Conservation (phyloP, 768 basidiomycete genomes). For the Lactifluus volemus region DNA sequence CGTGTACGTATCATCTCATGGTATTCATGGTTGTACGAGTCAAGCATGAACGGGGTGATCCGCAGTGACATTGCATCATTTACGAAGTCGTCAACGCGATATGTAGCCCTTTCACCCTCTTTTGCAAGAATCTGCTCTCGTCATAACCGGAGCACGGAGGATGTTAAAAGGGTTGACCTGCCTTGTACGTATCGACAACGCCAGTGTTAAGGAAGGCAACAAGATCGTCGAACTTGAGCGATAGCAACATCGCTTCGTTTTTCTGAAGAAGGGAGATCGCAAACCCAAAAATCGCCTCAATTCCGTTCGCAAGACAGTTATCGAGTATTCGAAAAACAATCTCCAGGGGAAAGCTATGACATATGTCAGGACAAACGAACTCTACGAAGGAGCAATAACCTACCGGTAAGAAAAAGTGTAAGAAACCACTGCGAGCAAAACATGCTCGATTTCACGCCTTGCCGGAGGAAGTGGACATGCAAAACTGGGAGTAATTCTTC, state of each 20-base stretch:
- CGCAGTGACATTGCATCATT: slow-evolving; percentile 75
- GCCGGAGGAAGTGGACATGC: slow-evolving; percentile 86
- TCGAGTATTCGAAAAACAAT: slow-evolving; percentile 96
- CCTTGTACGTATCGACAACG: slow-evolving; percentile 79
- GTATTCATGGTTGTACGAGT: slow-evolving; percentile 82
- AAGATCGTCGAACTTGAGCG: slow-evolving; percentile 88
- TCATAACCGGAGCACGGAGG: background rate
- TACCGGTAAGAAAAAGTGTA: slow-evolving; percentile 90
- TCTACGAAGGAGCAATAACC: slow-evolving; percentile 18
- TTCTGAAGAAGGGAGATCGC: slow-evolving; percentile 78
- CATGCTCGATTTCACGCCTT: slow-evolving; percentile 97
- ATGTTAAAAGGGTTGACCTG: slow-evolving; percentile 13
- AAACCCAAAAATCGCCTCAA: slow-evolving; percentile 96
- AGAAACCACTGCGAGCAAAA: slow-evolving; percentile 99
- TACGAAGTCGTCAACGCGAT: slow-evolving; percentile 76
- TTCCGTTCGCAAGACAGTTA: slow-evolving; percentile 91
- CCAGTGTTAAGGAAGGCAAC: slow-evolving; percentile 72
- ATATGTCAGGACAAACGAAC: background rate
- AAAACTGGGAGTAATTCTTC: slow-evolving; percentile 91
- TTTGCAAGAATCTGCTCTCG: background rate
- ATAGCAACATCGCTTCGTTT: slow-evolving; percentile 72
- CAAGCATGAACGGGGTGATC: slow-evolving; percentile 95
- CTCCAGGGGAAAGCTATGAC: slow-evolving; percentile 77
- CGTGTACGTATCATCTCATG: slow-evolving; percentile 67
- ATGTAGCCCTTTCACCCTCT: slow-evolving; percentile 26